These are phyloP conservation scores for Amanita phalloides DNA, from an alignment of 768 basidiomycete genomes.

Conservation along the genomic window DNA sequence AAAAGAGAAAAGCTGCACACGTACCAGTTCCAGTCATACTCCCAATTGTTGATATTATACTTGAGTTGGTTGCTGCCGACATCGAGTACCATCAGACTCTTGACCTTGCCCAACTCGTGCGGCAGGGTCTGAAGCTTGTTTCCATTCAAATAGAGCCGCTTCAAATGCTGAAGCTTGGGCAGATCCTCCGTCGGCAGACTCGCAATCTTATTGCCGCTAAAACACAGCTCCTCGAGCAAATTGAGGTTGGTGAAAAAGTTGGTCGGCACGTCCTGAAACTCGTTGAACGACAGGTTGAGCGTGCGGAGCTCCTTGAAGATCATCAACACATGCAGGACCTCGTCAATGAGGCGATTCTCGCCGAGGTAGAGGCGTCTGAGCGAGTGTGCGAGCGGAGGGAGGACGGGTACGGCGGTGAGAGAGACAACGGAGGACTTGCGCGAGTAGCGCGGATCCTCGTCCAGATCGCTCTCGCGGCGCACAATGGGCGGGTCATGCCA, in stretches of 20 bases:
- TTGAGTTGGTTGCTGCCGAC: slow-evolving; percentile 89
- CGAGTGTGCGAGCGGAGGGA: slow-evolving; percentile 56
- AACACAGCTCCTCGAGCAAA: slow-evolving; percentile 75
- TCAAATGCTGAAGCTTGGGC: slow-evolving; percentile 53
- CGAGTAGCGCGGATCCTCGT: neutral
- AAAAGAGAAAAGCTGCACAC: slow-evolving; percentile 13
- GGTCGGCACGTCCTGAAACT: slow-evolving; percentile 79
- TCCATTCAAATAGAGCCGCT: slow-evolving; percentile 82
- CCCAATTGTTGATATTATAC: slow-evolving; percentile 98
- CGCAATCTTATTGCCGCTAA: slow-evolving; percentile 92
- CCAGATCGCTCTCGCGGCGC: slow-evolving; percentile 8
- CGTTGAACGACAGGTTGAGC: slow-evolving; percentile 91
- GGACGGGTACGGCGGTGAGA: slow-evolving; percentile 13
- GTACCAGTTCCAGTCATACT: slow-evolving; percentile 99
- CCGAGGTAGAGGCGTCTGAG: slow-evolving; percentile 78
- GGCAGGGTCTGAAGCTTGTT: slow-evolving; percentile 91
- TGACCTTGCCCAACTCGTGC: slow-evolving; percentile 78
- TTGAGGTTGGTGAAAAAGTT: slow-evolving; percentile 64
- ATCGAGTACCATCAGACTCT: slow-evolving; percentile 71
- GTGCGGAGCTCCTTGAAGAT: slow-evolving; percentile 68
- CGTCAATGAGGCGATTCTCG: slow-evolving; percentile 81
- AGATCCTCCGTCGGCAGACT: slow-evolving; percentile 87
- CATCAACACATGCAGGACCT: slow-evolving; percentile 63
- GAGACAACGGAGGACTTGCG: slow-evolving; percentile 18
- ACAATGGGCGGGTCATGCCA: slow-evolving; percentile 57